Evolutionary conservation across 768 basidiomycete genomes (phyloP).

Genomic region (Rhodotorula sphaerocarpa): DNA sequence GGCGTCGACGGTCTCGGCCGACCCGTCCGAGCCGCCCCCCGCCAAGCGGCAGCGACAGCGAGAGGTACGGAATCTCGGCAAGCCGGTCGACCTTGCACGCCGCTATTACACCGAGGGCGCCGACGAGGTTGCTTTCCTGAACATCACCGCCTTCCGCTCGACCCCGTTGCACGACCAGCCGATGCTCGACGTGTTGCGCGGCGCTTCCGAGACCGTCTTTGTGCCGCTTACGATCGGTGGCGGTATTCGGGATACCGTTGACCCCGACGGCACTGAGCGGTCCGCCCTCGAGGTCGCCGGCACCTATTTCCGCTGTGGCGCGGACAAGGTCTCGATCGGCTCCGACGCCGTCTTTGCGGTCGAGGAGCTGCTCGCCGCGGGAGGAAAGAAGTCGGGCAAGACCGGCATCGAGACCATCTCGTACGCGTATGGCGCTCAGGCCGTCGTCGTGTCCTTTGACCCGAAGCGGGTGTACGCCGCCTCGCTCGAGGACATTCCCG

Average conservation of each 20-base stretch:
- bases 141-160: slow-evolving; percentile 98
- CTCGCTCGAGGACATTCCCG: slow-evolving; percentile 42
- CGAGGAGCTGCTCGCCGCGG: slow-evolving; percentile 55
- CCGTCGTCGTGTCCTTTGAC: slow-evolving; percentile 95
- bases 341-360: slow-evolving; percentile 92
- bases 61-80: slow-evolving; percentile 85
- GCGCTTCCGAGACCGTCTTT: slow-evolving; percentile 79
- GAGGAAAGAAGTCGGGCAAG: slow-evolving; percentile 42
- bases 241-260: slow-evolving; percentile 89
- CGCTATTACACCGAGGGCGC: slow-evolving; percentile 81
- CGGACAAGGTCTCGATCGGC: slow-evolving; percentile 97
- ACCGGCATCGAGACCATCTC: slow-evolving; percentile 93
- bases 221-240: slow-evolving; percentile 98
- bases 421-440: slow-evolving; percentile 80
- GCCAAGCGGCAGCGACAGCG: slow-evolving; percentile 33
- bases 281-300: slow-evolving; percentile 89
- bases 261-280: slow-evolving; percentile 84
- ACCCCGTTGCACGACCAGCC: slow-evolving; percentile 94
- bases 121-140: slow-evolving; percentile 93
- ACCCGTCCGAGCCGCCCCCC: slow-evolving; percentile 25
- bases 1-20: slow-evolving; percentile 34
- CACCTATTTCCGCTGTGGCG: slow-evolving; percentile 91
- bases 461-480: slow-evolving; percentile 78
- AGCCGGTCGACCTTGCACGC: slow-evolving; percentile 82
- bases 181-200: slow-evolving; percentile 90